phyloP scores from a whole-genome alignment of 768 basidiomycete genomes.

The Zangia roseola region DNA sequence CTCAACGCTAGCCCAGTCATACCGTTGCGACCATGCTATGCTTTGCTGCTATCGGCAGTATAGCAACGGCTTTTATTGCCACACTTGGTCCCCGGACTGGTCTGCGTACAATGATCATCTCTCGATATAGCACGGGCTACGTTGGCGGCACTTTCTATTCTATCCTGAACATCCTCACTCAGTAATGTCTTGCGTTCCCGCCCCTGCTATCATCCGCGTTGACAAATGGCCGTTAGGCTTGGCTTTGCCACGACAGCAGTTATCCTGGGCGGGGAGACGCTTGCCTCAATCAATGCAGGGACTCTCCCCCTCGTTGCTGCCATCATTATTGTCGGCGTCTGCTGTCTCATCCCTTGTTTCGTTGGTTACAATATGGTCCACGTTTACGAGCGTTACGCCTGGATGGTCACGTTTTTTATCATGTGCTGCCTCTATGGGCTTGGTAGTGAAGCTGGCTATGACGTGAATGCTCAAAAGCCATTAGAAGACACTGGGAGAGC shows the following conservation, averaged over 20 bases:
- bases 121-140: conserved; percentile 49
- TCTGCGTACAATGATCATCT: conserved; percentile 53
- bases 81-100: conserved; percentile 54
- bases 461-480: conserved; percentile 41
- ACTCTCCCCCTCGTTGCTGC: conserved; percentile 48
- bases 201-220: neutral
- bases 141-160: conserved; percentile 49
- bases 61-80: conserved; percentile 49
- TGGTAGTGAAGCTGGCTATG: conserved; percentile 45
- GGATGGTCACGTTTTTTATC: conserved; percentile 47
- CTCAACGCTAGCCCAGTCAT: conserved; percentile 31
- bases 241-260: conserved; percentile 48
- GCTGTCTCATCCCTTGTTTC: conserved; percentile 45
- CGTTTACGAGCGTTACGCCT: conserved; percentile 54
- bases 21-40: conserved; percentile 44
- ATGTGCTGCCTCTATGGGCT: conserved; percentile 53
- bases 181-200: conserved; percentile 23
- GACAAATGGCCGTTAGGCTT: conserved; percentile 28
- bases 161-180: conserved; percentile 52
- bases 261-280: conserved; percentile 54
- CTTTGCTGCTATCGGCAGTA: conserved; percentile 44
- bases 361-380: conserved; percentile 48
- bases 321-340: conserved; percentile 45
- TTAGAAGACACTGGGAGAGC: conserved; percentile 43
- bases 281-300: conserved; percentile 44